phyloP scores from a whole-genome alignment of 345 rosid genomes.

The Corchorus capsularis region DNA sequence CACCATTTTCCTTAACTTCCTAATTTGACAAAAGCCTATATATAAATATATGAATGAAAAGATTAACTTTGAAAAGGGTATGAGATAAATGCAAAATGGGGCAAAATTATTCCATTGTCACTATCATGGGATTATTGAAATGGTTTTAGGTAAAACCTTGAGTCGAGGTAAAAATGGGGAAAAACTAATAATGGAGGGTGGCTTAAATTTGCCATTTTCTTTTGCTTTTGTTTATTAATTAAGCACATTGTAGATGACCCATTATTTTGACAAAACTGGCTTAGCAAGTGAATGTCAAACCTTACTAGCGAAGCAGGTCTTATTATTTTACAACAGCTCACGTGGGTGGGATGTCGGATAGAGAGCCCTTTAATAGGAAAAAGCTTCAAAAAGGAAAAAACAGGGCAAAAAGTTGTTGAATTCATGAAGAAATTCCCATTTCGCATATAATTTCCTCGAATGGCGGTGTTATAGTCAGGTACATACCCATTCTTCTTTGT shows the following conservation, averaged over 20 bases:
- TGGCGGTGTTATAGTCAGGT: neutral
- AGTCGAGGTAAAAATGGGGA: slow-evolving; percentile 28
- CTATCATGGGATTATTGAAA: slow-evolving; percentile 22
- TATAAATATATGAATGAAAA: neutral
- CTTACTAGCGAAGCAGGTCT: slow-evolving; percentile 27
- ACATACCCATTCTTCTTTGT: neutral
- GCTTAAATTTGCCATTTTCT: no score
- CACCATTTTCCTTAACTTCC: neutral
- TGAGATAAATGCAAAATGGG: neutral
- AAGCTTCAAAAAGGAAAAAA: neutral
- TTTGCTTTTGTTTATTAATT: neutral
- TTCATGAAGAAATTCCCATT: neutral
- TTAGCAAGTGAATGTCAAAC: slow-evolving; percentile 32
- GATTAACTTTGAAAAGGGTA: neutral
- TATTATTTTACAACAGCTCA: slow-evolving; percentile 23
- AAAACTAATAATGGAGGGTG: slow-evolving; percentile 8
- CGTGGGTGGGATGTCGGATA: slow-evolving; percentile 25
- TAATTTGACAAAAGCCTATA: neutral
- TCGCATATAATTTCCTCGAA: neutral
- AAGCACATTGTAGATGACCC: slow-evolving; percentile 10
- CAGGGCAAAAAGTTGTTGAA: neutral
- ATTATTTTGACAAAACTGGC: slow-evolving; percentile 33
- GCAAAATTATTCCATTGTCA: slow-evolving; percentile 24
- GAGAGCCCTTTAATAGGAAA: neutral
- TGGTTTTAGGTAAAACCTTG: slow-evolving; percentile 19